These are phyloP conservation scores for Aspergillus terreus DNA, from an alignment of 2,329 filamentous ascomycete species.

Conservation along the genomic window DNA sequence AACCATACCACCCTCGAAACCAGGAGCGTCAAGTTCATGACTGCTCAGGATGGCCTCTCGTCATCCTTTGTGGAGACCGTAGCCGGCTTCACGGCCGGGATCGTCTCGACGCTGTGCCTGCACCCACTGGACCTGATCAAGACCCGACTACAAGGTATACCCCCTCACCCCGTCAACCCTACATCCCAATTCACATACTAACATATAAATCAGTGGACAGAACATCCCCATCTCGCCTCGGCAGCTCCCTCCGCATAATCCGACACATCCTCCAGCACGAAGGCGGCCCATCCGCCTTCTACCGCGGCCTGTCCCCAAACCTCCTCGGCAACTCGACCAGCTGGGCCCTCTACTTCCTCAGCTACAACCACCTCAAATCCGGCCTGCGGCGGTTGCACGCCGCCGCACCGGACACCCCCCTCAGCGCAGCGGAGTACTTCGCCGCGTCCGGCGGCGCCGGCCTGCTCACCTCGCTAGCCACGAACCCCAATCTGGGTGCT, in stretches of 20 bases:
- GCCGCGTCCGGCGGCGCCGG: slow-evolving; percentile 68
- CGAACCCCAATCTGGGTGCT: slow-evolving; percentile 96
- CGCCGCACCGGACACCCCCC: slow-evolving; percentile 28
- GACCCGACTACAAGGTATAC: slow-evolving; percentile 82
- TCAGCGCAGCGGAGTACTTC: slow-evolving; percentile 73
- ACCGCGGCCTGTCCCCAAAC: slow-evolving; percentile 86
- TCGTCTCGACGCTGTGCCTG: slow-evolving; percentile 78
- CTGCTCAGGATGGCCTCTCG: slow-evolving; percentile 56
- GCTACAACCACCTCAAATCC: slow-evolving; percentile 60
- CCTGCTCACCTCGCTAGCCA: slow-evolving; percentile 72
- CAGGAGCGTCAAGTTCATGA: slow-evolving; percentile 34
- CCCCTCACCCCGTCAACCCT: too few species aligned
- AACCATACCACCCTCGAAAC: slow-evolving; percentile 3
- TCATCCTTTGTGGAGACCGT: slow-evolving; percentile 80
- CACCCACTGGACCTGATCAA: slow-evolving; percentile 96
- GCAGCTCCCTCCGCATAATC: slow-evolving; percentile 52
- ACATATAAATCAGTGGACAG: slow-evolving; percentile 47
- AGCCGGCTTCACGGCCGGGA: slow-evolving; percentile 84
- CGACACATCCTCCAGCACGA: slow-evolving; percentile 52
- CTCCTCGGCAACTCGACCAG: slow-evolving; percentile 83
- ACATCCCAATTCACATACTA: background rate
- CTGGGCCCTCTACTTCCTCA: slow-evolving; percentile 91
- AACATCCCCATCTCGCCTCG: slow-evolving; percentile 43
- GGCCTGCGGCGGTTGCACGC: slow-evolving; percentile 41
- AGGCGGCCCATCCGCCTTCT: slow-evolving; percentile 65